These are phyloP conservation scores for Penicillium alfredii DNA, from an alignment of 495 filamentous ascomycete species.

Conservation along the genomic window DNA sequence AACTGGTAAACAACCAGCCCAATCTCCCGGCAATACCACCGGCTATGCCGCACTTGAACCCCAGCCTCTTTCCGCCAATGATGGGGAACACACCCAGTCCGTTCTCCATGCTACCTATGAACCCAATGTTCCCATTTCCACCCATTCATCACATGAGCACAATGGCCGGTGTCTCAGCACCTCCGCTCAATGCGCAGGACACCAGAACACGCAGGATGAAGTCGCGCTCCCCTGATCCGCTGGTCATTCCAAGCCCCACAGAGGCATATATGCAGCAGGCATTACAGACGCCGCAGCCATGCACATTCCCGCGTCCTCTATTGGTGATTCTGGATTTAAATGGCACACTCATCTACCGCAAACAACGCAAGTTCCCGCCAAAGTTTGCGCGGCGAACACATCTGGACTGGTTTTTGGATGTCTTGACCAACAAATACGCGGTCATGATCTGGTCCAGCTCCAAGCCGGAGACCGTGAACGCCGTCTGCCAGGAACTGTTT, in stretches of 20 bases:
- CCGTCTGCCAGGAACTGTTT: slow-evolving; percentile 51
- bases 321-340: slow-evolving; percentile 90
- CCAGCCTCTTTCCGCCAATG: slow-evolving; percentile 1
- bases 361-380: slow-evolving; percentile 39
- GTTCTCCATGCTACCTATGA: slow-evolving; percentile 10
- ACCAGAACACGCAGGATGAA: no score
- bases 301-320: slow-evolving; percentile 39
- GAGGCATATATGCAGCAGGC: slow-evolving; percentile 42
- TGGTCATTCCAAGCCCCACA: slow-evolving; percentile 33
- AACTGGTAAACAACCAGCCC: slow-evolving; percentile 5
- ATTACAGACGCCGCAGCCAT: slow-evolving; percentile 19
- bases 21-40: background rate
- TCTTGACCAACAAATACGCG: slow-evolving; percentile 58
- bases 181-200: no score
- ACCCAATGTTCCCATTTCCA: slow-evolving; percentile 6
- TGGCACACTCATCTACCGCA: slow-evolving; percentile 77
- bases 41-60: slow-evolving; percentile 8
- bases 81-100: slow-evolving; percentile 1
- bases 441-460: slow-evolving; percentile 94
- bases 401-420: slow-evolving; percentile 58
- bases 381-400: slow-evolving; percentile 56
- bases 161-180: slow-evolving; percentile 2
- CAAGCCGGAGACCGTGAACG: slow-evolving; percentile 56
- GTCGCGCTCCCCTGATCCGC: no score
- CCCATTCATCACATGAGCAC: slow-evolving; percentile 22